Percentiles rank a stretch among this genome's conserved stretches.
Evolutionary conservation across 1,139 yeast species (phyloP).

Genomic region (Yarrowia galli): DNA sequence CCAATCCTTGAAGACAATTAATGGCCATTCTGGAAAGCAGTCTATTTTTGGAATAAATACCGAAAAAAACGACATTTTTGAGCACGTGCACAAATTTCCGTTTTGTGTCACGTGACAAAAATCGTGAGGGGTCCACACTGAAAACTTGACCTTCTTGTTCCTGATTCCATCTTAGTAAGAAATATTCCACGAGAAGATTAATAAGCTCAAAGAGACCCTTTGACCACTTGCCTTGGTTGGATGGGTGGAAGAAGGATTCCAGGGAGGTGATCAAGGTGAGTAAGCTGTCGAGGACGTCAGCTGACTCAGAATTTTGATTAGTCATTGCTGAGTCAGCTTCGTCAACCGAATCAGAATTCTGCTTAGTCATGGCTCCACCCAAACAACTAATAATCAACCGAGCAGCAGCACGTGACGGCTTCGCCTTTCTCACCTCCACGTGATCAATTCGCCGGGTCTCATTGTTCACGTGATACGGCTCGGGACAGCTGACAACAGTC

Average conservation of each 20-base stretch:
- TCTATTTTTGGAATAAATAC: constrained; percentile 78
- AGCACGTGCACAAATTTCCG: constrained; percentile 63
- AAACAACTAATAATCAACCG: constrained; percentile 71
- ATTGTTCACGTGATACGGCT: constrained; percentile 28
- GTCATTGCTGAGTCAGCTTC: constrained; percentile 42
- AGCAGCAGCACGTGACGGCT: constrained; percentile 54
- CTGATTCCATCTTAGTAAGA: constrained; percentile 51
- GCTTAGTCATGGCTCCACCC: constrained; percentile 51
- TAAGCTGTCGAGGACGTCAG: constrained; percentile 61
- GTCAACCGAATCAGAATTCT: no score
- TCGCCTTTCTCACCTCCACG: constrained; percentile 34
- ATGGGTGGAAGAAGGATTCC: constrained; percentile 90
- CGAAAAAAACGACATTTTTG: constrained; percentile 67
- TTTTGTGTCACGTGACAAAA: constrained; percentile 58
- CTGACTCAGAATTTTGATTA: no score
- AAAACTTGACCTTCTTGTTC: constrained; percentile 49
- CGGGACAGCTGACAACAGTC: constrained; percentile 48
- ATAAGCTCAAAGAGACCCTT: constrained; percentile 69
- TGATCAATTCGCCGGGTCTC: constrained; percentile 25
- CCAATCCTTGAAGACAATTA: constrained; percentile 66
- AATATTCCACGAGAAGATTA: constrained; percentile 51
- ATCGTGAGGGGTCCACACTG: constrained; percentile 53
- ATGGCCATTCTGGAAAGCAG: constrained; percentile 67
- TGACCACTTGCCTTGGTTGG: constrained; percentile 88
- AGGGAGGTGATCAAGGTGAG: constrained; percentile 68